A percentile compares a stretch with the other conserved stretches of the same genome.
Evolutionary conservation across 768 basidiomycete species (phyloP).

Genomic region (Termitomyces sp.): DNA sequence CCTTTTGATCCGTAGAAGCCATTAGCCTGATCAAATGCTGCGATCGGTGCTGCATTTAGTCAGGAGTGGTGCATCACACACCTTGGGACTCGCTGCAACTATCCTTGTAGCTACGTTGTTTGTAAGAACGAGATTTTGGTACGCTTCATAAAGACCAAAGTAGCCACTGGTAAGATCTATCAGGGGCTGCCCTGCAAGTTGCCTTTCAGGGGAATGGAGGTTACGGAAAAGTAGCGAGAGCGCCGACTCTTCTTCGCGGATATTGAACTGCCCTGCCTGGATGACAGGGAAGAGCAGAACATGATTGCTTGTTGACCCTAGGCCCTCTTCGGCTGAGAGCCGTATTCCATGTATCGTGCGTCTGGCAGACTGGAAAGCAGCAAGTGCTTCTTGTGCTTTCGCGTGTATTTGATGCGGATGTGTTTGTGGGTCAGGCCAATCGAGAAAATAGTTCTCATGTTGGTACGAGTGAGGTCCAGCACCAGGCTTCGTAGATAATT

Average conservation of each 20-base stretch:
- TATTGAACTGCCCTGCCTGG: constrained; percentile 82
- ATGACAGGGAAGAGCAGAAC: constrained; percentile 76
- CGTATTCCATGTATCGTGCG: constrained; percentile 5
- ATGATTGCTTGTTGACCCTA: constrained; percentile 16
- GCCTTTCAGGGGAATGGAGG: background rate
- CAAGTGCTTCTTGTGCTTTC: constrained; percentile 51
- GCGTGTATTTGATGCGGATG: constrained; percentile 68
- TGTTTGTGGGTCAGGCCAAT: constrained; percentile 60
- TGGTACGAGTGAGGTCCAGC: constrained; percentile 22
- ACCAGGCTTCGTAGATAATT: constrained; percentile 23
- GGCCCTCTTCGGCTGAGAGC: background rate
- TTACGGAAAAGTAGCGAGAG: constrained; percentile 48
- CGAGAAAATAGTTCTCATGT: constrained; percentile 42
- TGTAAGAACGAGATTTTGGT: constrained; percentile 66
- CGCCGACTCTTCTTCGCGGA: constrained; percentile 78
- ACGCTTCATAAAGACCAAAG: constrained; percentile 79
- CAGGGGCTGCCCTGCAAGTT: constrained; percentile 24
- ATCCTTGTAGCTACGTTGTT: constrained; percentile 59
- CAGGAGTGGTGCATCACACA: constrained; percentile 24
- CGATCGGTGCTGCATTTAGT: background rate
- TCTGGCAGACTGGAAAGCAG: constrained; percentile 50
- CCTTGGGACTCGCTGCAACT: constrained; percentile 84
- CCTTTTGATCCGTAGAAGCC: constrained; percentile 91
- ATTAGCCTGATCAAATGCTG: constrained; percentile 61
- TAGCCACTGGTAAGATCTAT: constrained; percentile 93